These are phyloP conservation scores for Penicillium ochrochloron DNA, from an alignment of 495 filamentous ascomycete genomes.

Conservation along the genomic window DNA sequence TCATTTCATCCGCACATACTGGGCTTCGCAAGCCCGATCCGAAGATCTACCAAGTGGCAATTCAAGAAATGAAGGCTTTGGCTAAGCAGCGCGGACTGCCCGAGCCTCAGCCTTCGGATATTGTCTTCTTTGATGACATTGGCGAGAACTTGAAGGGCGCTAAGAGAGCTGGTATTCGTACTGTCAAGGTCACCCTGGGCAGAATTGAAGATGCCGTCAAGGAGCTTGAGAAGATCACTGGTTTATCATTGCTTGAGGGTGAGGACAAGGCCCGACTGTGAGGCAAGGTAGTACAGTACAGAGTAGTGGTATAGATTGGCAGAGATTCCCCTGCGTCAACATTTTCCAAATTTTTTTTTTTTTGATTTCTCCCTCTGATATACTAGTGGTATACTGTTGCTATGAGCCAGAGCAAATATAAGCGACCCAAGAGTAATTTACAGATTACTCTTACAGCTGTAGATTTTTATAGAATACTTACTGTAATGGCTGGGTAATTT, in stretches of 20 bases:
- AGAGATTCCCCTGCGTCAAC: background rate
- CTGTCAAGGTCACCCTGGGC: conserved; percentile 82
- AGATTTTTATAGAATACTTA: background rate
- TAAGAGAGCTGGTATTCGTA: conserved; percentile 74
- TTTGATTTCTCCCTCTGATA: background rate
- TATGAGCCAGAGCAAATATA: background rate
- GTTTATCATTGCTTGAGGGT: conserved; percentile 57
- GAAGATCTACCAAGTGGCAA: conserved; percentile 75
- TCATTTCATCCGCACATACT: conserved; percentile 81
- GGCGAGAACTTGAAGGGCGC: conserved; percentile 88
- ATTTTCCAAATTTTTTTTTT: background rate
- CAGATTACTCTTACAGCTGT: background rate
- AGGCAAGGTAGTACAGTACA: conserved; percentile 2
- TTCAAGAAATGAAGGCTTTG: conserved; percentile 64
- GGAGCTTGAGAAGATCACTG: conserved; percentile 66
- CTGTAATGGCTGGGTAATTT: background rate
- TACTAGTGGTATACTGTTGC: background rate
- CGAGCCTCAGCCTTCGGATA: conserved; percentile 64
- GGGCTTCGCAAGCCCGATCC: conserved; percentile 88
- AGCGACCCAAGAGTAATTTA: background rate
- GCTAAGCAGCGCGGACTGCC: conserved; percentile 58
- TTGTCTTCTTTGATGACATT: conserved; percentile 95
- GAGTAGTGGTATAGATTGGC: background rate
- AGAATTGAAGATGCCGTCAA: conserved; percentile 74
- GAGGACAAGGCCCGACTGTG: conserved; percentile 46